Evolutionary conservation across 1,284 basidiomycete genomes (phyloP).

Genomic region (Malassezia obtusa): DNA sequence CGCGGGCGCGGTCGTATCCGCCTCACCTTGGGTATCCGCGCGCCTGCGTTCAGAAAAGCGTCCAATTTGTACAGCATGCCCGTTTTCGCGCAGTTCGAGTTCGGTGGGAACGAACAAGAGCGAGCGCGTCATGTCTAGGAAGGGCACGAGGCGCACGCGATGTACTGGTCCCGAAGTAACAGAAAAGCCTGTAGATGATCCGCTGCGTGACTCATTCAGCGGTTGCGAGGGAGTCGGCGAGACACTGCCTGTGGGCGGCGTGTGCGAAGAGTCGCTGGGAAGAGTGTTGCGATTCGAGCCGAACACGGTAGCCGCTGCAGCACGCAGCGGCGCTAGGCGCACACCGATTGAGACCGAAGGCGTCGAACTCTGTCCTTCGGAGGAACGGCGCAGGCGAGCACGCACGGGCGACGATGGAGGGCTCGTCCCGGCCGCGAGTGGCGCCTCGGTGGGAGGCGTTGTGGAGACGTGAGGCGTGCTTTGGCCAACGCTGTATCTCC

Average conservation of each 20-base stretch:
- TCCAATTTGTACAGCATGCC: slow-evolving; percentile 35
- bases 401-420: not conserved
- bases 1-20: not conserved
- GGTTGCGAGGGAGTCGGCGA: not conserved
- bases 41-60: slow-evolving; percentile 6
- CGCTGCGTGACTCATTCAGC: not conserved
- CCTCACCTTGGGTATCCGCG: not conserved
- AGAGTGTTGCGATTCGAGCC: not conserved
- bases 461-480: not conserved
- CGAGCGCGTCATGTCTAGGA: slow-evolving; percentile 78
- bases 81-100: slow-evolving; percentile 59
- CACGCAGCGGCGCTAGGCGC: not conserved
- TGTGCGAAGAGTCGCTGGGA: not conserved
- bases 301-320: not conserved
- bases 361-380: not conserved
- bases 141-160: slow-evolving; percentile 62
- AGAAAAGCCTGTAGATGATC: not conserved
- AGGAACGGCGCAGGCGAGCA: not conserved
- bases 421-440: not conserved
- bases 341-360: not conserved
- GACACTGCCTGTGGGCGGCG: not conserved
- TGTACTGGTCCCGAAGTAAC: not conserved
- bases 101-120: slow-evolving; percentile 86
- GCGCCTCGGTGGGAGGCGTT: not conserved
- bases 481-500: slow-evolving; percentile 6